Percentiles rank a stretch among this genome's conserved stretches.
Evolutionary conservation across 345 rosid genomes (phyloP).

Genomic region (Populus nigra): DNA sequence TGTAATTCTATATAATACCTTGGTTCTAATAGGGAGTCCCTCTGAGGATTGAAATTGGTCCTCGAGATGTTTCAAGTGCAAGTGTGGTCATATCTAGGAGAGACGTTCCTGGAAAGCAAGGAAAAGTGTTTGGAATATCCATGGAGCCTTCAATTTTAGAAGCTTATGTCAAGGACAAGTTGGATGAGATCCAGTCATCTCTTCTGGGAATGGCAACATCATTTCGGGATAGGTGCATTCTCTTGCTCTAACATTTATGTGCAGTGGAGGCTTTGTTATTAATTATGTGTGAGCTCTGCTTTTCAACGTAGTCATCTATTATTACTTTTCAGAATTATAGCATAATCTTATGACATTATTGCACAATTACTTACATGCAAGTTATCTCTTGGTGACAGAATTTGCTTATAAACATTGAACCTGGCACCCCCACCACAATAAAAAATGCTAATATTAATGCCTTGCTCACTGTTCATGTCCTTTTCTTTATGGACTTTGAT

Average conservation of each 20-base stretch:
- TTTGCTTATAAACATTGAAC: background rate
- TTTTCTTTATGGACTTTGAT: background rate
- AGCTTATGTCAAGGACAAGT: conserved; percentile 73
- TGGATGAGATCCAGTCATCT: conserved; percentile 84
- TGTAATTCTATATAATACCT: conserved; percentile 6
- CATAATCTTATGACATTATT: background rate
- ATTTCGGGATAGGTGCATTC: conserved; percentile 72
- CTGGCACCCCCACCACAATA: background rate
- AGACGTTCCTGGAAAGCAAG: conserved; percentile 87
- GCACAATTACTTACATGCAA: background rate
- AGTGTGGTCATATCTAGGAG: conserved; percentile 87
- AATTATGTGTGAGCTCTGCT: background rate
- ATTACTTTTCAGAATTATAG: background rate
- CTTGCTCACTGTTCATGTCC: background rate
- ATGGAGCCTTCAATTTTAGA: conserved; percentile 69
- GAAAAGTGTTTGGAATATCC: conserved; percentile 87
- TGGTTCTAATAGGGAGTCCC: conserved; percentile 66
- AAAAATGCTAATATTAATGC: background rate
- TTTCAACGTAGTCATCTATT: background rate
- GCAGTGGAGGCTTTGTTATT: background rate
- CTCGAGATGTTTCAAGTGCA: conserved; percentile 77
- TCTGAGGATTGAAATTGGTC: conserved; percentile 90
- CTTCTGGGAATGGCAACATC: conserved; percentile 63
- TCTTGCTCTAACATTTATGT: conserved; percentile 5
- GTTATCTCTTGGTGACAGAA: background rate